A percentile compares a stretch with the other conserved stretches of the same genome.
phyloP scores from a whole-genome alignment of 2,329 filamentous ascomycete genomes.

The Lasiodiplodia gonubiensis region DNA sequence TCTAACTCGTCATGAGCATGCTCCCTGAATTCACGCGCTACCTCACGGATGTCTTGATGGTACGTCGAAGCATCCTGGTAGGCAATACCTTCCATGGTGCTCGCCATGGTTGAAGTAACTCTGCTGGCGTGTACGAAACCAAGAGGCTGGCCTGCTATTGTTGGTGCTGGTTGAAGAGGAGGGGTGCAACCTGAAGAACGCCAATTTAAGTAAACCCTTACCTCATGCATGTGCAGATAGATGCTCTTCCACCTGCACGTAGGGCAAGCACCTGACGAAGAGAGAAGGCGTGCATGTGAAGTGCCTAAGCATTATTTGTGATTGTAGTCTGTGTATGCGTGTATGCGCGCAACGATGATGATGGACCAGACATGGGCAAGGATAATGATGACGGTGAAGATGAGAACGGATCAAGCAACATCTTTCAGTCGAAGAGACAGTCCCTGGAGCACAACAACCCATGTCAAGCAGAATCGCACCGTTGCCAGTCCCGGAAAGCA shows the following conservation, averaged over 20 bases:
- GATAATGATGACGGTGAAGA: slow-evolving; percentile 1
- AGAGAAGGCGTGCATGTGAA: not conserved
- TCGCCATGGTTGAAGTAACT: not conserved
- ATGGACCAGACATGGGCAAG: not conserved
- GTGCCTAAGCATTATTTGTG: slow-evolving; percentile 1
- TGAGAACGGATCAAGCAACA: not conserved
- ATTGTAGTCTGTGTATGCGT: not conserved
- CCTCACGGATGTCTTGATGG: slow-evolving; percentile 25
- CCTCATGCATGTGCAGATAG: not conserved
- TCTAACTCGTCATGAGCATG: not conserved
- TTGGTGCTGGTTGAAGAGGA: not conserved
- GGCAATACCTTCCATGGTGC: slow-evolving; percentile 23
- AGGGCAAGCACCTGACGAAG: not conserved
- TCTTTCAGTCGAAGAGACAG: slow-evolving; percentile 20
- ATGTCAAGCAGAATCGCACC: slow-evolving; percentile 17
- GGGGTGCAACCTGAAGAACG: not conserved
- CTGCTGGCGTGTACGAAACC: not conserved
- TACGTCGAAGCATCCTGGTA: slow-evolving; percentile 27
- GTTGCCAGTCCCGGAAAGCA: slow-evolving; percentile 3
- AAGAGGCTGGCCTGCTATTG: not conserved
- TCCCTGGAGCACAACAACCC: slow-evolving; percentile 18
- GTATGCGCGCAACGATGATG: slow-evolving; percentile 6
- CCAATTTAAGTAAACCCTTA: not conserved
- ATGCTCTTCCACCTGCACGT: not conserved
- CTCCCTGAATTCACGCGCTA: slow-evolving; percentile 1